Percentiles rank a stretch among this genome's conserved stretches.
phyloP scores from a whole-genome alignment of 169 alveolate species.

The Neospora caninum region DNA sequence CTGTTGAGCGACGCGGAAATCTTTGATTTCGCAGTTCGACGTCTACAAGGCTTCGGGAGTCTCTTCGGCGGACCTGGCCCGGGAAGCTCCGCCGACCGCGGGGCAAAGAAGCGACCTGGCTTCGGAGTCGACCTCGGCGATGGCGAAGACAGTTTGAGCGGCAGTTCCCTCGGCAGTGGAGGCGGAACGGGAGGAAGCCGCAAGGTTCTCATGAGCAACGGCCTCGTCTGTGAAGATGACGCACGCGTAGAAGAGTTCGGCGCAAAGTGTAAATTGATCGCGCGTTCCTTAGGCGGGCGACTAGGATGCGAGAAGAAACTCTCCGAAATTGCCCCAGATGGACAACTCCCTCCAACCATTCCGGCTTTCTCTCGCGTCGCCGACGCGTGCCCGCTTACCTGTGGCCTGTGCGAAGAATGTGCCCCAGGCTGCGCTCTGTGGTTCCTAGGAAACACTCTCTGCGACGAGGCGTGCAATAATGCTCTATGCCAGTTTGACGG shows the following conservation, averaged over 20 bases:
- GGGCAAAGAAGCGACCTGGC: not conserved
- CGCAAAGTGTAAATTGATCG: constrained; percentile 72
- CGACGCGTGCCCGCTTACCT: constrained; percentile 77
- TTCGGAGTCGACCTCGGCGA: not conserved
- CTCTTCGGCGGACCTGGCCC: not conserved
- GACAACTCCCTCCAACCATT: constrained; percentile 55
- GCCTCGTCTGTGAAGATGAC: constrained; percentile 74
- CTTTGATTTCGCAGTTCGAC: constrained; percentile 54
- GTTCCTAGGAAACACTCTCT: constrained; percentile 77
- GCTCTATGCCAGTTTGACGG: constrained; percentile 70
- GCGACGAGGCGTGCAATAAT: constrained; percentile 75
- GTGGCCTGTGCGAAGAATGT: constrained; percentile 77
- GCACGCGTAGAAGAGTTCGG: constrained; percentile 76
- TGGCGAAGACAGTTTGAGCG: not conserved
- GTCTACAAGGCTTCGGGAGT: constrained; percentile 43
- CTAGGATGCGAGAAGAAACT: constrained; percentile 75
- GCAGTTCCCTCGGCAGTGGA: not conserved
- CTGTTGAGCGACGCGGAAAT: constrained; percentile 53
- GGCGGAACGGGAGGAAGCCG: not conserved
- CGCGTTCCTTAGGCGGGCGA: constrained; percentile 74
- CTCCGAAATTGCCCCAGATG: constrained; percentile 72
- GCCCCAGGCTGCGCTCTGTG: constrained; percentile 79
- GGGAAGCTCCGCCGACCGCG: not conserved
- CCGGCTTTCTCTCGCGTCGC: constrained; percentile 77
- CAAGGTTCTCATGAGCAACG: constrained; percentile 56